Percentiles rank a stretch among this genome's conserved stretches.
Conservation (phyloP, 179 eudicot genomes). For the Pouteria campechiana region DNA sequence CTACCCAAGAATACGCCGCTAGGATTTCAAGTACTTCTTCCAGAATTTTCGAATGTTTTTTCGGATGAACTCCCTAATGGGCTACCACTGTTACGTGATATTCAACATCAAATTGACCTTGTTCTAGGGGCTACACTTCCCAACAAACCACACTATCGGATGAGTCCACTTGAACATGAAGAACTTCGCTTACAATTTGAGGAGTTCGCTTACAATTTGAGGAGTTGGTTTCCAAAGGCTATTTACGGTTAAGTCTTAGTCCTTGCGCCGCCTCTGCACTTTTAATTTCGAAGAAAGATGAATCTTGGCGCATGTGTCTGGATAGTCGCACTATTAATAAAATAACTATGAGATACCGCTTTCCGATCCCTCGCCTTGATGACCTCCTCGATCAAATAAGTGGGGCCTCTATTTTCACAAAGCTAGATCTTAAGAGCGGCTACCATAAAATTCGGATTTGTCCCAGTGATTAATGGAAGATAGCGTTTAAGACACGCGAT, state of each 20-base stretch:
- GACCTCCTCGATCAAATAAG: background rate
- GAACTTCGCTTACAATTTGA: background rate
- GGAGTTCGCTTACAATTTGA: background rate
- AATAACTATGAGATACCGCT: background rate
- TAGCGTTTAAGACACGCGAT: background rate
- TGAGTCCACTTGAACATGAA: background rate
- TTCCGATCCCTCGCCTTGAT: background rate
- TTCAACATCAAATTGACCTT: background rate
- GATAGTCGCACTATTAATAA: background rate
- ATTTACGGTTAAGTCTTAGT: background rate
- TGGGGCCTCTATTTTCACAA: background rate
- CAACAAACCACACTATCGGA: background rate
- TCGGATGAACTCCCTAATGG: background rate
- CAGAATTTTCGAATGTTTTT: background rate
- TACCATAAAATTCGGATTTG: no score
- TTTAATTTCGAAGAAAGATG: background rate
- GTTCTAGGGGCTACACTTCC: background rate
- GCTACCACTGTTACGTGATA: background rate
- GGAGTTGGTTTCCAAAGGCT: background rate
- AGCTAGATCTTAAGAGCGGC: background rate
- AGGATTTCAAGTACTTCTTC: background rate
- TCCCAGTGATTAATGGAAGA: background rate
- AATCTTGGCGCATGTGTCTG: background rate
- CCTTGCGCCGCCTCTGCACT: background rate
- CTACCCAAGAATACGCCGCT: background rate